These are phyloP conservation scores for Ilex aquifolium DNA, from an alignment of 257 asterid species.

Conservation along the genomic window DNA sequence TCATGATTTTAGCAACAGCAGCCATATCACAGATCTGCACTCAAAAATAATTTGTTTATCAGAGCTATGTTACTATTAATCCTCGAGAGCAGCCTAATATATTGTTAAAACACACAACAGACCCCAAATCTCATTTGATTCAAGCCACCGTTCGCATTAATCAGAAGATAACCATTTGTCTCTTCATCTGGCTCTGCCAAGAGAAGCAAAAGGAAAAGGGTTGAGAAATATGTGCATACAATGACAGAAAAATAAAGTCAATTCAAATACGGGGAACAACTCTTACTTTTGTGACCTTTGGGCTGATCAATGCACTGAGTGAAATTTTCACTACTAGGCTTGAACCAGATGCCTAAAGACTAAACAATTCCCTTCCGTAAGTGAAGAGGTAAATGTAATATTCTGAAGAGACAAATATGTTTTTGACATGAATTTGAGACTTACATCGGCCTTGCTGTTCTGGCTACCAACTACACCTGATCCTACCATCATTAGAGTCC, in stretches of 20 bases:
- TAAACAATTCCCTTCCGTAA: conserved; percentile 21
- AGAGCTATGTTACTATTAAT: conserved; percentile 31
- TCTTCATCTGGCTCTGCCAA: conserved; percentile 58
- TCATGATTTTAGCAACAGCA: conserved; percentile 88
- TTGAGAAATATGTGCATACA: conserved; percentile 5
- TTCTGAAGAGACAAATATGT: no score
- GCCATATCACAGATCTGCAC: conserved; percentile 99
- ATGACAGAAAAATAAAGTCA: background rate
- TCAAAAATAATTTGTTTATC: conserved; percentile 58
- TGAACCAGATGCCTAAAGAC: conserved; percentile 80
- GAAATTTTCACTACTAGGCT: conserved; percentile 75
- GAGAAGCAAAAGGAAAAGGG: conserved; percentile 2
- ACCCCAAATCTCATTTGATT: conserved; percentile 99
- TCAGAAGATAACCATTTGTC: conserved; percentile 72
- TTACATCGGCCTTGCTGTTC: conserved; percentile 9
- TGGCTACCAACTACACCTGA: conserved; percentile 46
- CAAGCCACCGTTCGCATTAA: conserved; percentile 94
- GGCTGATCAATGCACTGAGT: conserved; percentile 71
- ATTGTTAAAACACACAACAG: conserved; percentile 38
- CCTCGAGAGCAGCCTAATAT: conserved; percentile 10
- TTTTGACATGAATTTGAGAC: no score
- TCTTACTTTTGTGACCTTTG: conserved; percentile 63
- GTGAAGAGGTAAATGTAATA: no score
- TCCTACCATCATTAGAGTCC: conserved; percentile 42
- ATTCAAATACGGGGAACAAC: background rate